These are phyloP conservation scores for Hymenoscyphus linearis DNA, from an alignment of 2,329 filamentous ascomycete genomes.

Conservation along the genomic window DNA sequence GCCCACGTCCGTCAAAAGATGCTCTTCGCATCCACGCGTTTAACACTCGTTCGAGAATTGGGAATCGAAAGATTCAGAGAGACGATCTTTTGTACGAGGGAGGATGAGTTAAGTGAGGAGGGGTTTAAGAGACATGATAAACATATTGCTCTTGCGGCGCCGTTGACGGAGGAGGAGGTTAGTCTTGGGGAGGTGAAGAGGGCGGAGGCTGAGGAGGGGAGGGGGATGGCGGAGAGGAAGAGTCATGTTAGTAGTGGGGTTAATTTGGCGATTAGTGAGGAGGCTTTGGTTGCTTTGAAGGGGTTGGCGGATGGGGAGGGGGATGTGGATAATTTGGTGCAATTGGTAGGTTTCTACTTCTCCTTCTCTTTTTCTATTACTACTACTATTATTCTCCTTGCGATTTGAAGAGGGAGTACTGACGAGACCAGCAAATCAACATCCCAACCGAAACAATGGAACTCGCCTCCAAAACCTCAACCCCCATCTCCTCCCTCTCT, in stretches of 20 bases:
- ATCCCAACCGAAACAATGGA: constrained; percentile 63
- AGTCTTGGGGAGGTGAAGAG: constrained; percentile 67
- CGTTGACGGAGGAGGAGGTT: constrained; percentile 74
- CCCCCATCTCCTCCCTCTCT: constrained; percentile 53
- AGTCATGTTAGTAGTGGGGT: constrained; percentile 41
- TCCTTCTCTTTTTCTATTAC: too few species aligned
- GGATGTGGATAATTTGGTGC: constrained; percentile 46
- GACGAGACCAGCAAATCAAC: constrained; percentile 61
- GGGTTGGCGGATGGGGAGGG: constrained; percentile 47
- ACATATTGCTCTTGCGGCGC: constrained; percentile 59
- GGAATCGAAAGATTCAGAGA: constrained; percentile 75
- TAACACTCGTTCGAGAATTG: constrained; percentile 71
- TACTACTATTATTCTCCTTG: too few species aligned
- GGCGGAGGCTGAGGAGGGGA: constrained; percentile 68
- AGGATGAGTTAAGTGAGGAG: constrained; percentile 60
- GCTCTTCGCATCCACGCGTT: constrained; percentile 73
- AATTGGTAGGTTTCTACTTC: constrained; percentile 50
- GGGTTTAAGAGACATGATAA: constrained; percentile 71
- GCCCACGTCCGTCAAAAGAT: constrained; percentile 82
- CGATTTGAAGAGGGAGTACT: background rate
- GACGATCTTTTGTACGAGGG: constrained; percentile 65
- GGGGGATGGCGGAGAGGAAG: constrained; percentile 56
- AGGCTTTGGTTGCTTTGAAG: constrained; percentile 59
- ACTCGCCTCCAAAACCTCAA: constrained; percentile 49
- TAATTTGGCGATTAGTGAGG: constrained; percentile 48